phyloP scores from a whole-genome alignment of 345 rosid genomes.

The Citrus sp. region DNA sequence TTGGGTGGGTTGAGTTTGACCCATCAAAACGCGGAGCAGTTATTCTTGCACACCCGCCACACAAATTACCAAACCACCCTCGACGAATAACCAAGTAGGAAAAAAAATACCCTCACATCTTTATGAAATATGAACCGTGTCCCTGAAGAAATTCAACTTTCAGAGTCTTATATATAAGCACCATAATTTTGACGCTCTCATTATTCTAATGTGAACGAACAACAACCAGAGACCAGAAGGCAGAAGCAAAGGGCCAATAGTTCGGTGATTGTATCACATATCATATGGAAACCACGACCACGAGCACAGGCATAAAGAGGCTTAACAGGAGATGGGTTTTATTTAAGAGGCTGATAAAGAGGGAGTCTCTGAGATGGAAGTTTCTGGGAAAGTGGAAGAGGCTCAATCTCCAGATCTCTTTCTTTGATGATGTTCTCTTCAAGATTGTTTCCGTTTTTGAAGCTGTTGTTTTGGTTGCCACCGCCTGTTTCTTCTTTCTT shows the following conservation, averaged over 20 bases:
- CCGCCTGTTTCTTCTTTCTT: conserved; percentile 44
- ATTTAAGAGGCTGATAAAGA: conserved; percentile 28
- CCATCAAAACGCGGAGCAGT: conserved; percentile 21
- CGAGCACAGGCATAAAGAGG: background rate
- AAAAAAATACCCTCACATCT: background rate
- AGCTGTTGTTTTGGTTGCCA: conserved; percentile 36
- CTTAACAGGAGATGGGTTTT: conserved; percentile 20
- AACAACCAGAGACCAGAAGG: background rate
- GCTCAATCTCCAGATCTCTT: conserved; percentile 28
- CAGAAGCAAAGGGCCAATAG: background rate
- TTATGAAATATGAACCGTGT: background rate
- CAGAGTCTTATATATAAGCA: conserved; percentile 7
- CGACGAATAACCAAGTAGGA: background rate
- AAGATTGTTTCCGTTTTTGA: conserved; percentile 40
- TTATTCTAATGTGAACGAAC: background rate
- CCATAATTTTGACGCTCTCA: background rate
- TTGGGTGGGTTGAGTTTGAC: conserved; percentile 13
- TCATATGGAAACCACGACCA: background rate
- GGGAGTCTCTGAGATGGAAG: conserved; percentile 32
- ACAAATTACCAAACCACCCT: conserved; percentile 14
- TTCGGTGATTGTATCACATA: background rate
- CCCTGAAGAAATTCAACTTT: background rate
- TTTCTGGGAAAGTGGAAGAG: conserved; percentile 36
- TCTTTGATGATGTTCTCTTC: conserved; percentile 37
- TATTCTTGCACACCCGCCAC: background rate